phyloP scores from a whole-genome alignment of 306 rosid species.

The Rosa chinensis region DNA sequence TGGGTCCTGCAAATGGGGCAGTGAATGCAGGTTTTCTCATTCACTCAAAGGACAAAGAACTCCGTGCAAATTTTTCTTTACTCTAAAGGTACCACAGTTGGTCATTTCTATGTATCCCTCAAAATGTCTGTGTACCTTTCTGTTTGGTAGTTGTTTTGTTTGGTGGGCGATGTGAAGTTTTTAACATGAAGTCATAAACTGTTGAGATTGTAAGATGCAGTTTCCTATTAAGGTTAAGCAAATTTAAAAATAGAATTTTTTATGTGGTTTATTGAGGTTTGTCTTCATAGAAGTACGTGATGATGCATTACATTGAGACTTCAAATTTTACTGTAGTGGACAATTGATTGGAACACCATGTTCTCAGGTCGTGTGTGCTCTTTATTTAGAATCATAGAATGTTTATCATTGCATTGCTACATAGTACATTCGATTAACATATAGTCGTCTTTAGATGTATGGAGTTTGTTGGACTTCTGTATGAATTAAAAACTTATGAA shows the following conservation, averaged over 20 bases:
- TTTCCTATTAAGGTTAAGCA: slow-evolving; percentile 7
- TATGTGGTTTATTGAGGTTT: not conserved
- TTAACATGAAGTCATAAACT: not conserved
- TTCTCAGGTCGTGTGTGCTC: not conserved
- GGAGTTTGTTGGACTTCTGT: slow-evolving; percentile 2
- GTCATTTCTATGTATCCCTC: not conserved
- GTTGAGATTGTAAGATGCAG: not conserved
- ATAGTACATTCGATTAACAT: not conserved
- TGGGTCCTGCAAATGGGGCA: slow-evolving; percentile 64
- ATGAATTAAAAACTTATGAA: not conserved
- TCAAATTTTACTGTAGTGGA: not conserved
- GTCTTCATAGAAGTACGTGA: not conserved
- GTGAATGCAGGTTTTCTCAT: slow-evolving; percentile 67
- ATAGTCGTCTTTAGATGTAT: not conserved
- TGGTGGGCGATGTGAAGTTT: not conserved
- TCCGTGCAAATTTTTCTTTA: slow-evolving; percentile 64
- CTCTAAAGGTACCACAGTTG: slow-evolving; percentile 59
- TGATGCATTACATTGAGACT: not conserved
- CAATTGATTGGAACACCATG: not conserved
- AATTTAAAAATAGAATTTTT: not conserved
- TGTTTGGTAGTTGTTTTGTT: not conserved
- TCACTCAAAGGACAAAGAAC: slow-evolving; percentile 57
- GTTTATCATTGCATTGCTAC: not conserved
- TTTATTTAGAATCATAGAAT: not conserved
- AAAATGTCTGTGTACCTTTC: not conserved